phyloP scores from a whole-genome alignment of 768 basidiomycete genomes.

The Leccinum subgranulosum region DNA sequence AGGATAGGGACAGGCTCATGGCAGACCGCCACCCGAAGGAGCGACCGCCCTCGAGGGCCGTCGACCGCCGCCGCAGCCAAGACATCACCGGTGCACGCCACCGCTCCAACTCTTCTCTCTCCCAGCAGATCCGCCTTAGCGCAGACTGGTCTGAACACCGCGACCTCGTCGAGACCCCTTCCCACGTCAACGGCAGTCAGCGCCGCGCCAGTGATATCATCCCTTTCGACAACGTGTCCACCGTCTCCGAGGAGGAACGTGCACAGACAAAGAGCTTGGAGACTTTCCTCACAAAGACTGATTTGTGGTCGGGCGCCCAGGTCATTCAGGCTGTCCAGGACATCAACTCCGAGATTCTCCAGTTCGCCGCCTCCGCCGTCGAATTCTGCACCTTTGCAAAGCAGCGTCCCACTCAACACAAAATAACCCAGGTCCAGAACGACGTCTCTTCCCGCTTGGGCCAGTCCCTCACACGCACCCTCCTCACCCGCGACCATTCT shows the following conservation, averaged over 20 bases:
- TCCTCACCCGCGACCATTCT: constrained; percentile 63
- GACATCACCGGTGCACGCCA: constrained; percentile 7
- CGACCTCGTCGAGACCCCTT: constrained; percentile 11
- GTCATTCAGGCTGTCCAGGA: constrained; percentile 77
- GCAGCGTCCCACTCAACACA: constrained; percentile 37
- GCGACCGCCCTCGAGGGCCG: constrained; percentile 17
- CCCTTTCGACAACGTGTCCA: constrained; percentile 26
- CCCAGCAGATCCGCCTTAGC: constrained; percentile 31
- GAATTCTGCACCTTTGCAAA: constrained; percentile 59
- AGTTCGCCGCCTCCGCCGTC: constrained; percentile 71
- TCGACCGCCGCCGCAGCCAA: constrained; percentile 6
- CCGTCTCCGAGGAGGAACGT: constrained; percentile 47
- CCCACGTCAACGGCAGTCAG: constrained; percentile 14
- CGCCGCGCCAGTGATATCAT: constrained; percentile 12
- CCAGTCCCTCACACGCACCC: constrained; percentile 53
- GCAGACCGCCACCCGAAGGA: constrained; percentile 22
- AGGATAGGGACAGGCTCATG: constrained; percentile 33
- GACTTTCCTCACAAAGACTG: constrained; percentile 69
- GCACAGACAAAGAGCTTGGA: constrained; percentile 60
- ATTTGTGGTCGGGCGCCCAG: constrained; percentile 73
- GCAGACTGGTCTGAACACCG: constrained; percentile 32
- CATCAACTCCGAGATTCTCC: constrained; percentile 78
- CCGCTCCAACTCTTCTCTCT: constrained; percentile 30
- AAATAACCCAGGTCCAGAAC: constrained; percentile 50
- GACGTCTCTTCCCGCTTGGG: constrained; percentile 66